Percentiles rank a stretch among this genome's conserved stretches.
Evolutionary conservation across 306 rosid species (phyloP).

Genomic region (Senna siamea): DNA sequence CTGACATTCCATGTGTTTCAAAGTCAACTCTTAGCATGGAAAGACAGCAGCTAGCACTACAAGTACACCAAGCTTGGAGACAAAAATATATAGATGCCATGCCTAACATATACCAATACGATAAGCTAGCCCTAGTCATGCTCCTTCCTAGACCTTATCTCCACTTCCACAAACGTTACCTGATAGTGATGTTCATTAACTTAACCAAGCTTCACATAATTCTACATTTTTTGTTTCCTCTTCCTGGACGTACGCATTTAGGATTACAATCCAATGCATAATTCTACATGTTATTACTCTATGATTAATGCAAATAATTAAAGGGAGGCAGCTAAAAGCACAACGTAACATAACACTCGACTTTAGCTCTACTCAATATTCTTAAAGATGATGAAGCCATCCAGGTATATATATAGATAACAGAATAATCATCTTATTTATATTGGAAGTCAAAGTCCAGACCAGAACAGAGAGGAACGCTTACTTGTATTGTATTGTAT

Average conservation of each 20-base stretch:
- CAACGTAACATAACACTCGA: neutral
- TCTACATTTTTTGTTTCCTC: neutral
- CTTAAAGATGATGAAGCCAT: neutral
- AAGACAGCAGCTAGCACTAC: conserved; percentile 19
- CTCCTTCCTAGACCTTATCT: conserved; percentile 30
- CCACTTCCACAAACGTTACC: conserved; percentile 30
- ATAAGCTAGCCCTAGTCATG: conserved; percentile 32
- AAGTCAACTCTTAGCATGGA: conserved; percentile 51
- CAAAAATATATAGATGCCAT: conserved; percentile 37
- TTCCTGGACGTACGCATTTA: neutral
- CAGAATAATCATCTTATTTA: conserved; percentile 7
- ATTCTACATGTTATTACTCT: neutral
- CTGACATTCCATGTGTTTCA: conserved; percentile 48
- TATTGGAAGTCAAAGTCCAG: neutral
- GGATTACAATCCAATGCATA: neutral
- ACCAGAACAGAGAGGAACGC: neutral
- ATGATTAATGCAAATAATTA: neutral
- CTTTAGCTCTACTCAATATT: neutral
- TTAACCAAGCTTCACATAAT: neutral
- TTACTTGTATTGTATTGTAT: too few relatives aligned
- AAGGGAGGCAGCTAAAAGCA: neutral
- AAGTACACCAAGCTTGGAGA: conserved; percentile 16
- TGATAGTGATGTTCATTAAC: conserved; percentile 35
- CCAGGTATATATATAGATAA: neutral
- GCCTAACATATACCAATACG: conserved; percentile 32